These are phyloP conservation scores for Huntiella moniliformis DNA, from an alignment of 2,329 filamentous ascomycete species.

Conservation along the genomic window DNA sequence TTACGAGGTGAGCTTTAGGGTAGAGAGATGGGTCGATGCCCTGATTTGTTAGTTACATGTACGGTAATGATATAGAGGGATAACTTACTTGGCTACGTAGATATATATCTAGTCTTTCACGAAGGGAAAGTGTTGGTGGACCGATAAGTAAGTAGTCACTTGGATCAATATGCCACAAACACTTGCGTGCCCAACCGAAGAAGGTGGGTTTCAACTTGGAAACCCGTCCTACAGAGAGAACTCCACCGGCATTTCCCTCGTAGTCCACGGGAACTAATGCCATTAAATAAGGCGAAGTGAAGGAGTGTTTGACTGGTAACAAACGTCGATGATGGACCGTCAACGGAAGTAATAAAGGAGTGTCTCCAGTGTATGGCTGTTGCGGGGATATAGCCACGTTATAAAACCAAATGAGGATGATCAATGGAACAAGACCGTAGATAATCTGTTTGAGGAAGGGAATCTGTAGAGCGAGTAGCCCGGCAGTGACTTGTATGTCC, in stretches of 20 bases:
- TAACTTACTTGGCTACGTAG: constrained; percentile 34
- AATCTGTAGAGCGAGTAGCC: too few species aligned
- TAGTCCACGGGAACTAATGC: constrained; percentile 50
- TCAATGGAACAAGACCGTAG: too few species aligned
- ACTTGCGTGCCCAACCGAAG: not conserved
- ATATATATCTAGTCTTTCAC: constrained; percentile 42
- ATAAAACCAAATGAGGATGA: too few species aligned
- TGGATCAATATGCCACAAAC: constrained; percentile 42
- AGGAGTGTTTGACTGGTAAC: constrained; percentile 49
- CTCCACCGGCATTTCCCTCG: constrained; percentile 32
- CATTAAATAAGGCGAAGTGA: constrained; percentile 52
- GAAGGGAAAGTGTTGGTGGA: constrained; percentile 30
- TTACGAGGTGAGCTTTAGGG: constrained; percentile 51
- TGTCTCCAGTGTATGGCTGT: not conserved
- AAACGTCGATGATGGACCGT: constrained; percentile 33
- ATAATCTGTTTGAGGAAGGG: too few species aligned
- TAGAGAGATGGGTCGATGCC: constrained; percentile 39
- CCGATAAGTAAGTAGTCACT: constrained; percentile 43
- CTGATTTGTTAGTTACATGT: constrained; percentile 22
- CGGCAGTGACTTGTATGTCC: too few species aligned
- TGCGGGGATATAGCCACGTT: too few species aligned
- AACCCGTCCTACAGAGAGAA: constrained; percentile 30
- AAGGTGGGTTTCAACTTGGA: not conserved
- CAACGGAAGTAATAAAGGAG: constrained; percentile 1
- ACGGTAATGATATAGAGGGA: not conserved